These are phyloP conservation scores for Harringtonia aguacate DNA, from an alignment of 2,329 filamentous ascomycete species.

Conservation along the genomic window DNA sequence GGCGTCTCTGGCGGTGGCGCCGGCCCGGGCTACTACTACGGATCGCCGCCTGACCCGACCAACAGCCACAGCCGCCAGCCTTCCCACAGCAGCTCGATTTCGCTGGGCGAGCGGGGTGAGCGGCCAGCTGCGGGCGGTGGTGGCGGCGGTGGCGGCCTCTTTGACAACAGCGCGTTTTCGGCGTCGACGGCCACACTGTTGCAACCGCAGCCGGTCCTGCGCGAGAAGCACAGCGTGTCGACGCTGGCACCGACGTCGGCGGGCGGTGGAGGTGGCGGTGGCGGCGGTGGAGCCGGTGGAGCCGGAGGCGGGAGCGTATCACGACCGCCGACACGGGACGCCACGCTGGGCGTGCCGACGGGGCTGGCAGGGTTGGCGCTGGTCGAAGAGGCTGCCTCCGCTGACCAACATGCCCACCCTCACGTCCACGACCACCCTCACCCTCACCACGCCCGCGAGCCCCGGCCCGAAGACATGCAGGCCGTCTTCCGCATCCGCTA, in stretches of 20 bases:
- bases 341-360: neutral
- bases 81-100: constrained; percentile 21
- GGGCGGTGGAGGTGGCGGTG: constrained; percentile 14
- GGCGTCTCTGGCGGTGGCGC: too few species aligned
- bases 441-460: constrained; percentile 36
- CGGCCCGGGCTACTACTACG: neutral
- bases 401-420: too few species aligned
- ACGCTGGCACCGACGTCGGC: constrained; percentile 46
- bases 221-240: constrained; percentile 52
- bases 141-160: constrained; percentile 8
- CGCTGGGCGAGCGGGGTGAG: constrained; percentile 15
- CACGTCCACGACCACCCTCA: constrained; percentile 14
- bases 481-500: constrained; percentile 88
- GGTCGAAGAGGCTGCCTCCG: constrained; percentile 21
- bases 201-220: constrained; percentile 22
- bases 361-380: neutral
- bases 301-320: constrained; percentile 28
- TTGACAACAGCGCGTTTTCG: neutral
- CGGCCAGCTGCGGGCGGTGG: constrained; percentile 13
- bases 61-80: constrained; percentile 16
- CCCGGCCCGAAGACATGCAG: constrained; percentile 76
- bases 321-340: constrained; percentile 47
- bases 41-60: neutral
- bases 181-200: neutral
- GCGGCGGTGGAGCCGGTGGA: too few species aligned